These are phyloP conservation scores for Aristolochia contorta DNA, from an alignment of 164 flowering plant genomes.

Conservation along the genomic window DNA sequence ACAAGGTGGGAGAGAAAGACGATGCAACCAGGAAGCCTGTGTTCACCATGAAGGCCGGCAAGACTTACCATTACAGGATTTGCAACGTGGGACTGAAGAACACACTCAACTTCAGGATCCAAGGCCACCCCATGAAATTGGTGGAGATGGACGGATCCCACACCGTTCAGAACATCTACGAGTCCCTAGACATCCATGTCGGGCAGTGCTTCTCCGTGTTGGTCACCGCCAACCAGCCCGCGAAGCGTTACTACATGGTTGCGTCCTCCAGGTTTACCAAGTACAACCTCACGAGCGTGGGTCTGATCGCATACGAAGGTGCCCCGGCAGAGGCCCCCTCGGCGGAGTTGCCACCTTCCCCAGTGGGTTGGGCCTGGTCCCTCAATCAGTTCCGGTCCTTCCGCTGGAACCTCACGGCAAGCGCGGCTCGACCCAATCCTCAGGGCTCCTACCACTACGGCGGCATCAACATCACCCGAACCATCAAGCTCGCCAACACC, in stretches of 20 bases:
- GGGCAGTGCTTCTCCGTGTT: slow-evolving; percentile 62
- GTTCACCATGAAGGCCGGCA: slow-evolving; percentile 28
- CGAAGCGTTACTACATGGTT: slow-evolving; percentile 43
- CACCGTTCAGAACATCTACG: slow-evolving; percentile 43
- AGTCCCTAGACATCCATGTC: slow-evolving; percentile 54
- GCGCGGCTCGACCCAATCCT: slow-evolving; percentile 35
- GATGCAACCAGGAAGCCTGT: slow-evolving; percentile 9
- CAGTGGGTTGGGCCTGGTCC: not conserved
- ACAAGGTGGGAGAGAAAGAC: slow-evolving; percentile 5
- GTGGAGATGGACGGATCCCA: slow-evolving; percentile 68
- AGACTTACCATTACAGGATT: slow-evolving; percentile 35
- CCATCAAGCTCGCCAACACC: slow-evolving; percentile 13
- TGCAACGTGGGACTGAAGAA: slow-evolving; percentile 38
- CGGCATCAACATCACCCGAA: slow-evolving; percentile 22
- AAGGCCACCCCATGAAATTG: slow-evolving; percentile 50
- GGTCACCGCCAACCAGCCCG: slow-evolving; percentile 53
- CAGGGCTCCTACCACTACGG: slow-evolving; percentile 42
- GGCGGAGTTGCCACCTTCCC: slow-evolving; percentile 7
- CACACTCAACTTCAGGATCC: slow-evolving; percentile 53
- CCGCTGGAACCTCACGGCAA: slow-evolving; percentile 37
- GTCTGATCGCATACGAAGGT: slow-evolving; percentile 41
- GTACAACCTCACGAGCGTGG: slow-evolving; percentile 33
- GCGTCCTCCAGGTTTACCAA: slow-evolving; percentile 49
- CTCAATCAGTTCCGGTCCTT: slow-evolving; percentile 26
- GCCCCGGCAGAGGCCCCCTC: slow-evolving; percentile 36